Base-by-base conservation (phyloP, 345 rosid genomes). In the Gossypium anomalum region DNA sequence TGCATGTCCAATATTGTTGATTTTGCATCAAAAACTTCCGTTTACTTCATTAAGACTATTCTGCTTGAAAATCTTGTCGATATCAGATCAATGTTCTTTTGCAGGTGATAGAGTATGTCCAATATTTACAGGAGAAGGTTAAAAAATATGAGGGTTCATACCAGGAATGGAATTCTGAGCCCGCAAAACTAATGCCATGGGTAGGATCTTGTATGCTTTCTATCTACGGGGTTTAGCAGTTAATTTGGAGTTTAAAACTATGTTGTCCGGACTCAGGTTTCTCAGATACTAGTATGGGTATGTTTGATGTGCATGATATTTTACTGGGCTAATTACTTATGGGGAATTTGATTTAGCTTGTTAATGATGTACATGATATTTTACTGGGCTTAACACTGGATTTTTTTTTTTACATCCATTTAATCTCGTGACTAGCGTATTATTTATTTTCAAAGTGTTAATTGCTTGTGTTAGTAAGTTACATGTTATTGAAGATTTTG, bases 51-150 rank as follows among this genome's bases (percentile, higher is more conserved):
- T 45, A 27, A 71, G 66, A 43, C 58, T 23, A 12, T 48, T 5
- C 29, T 15, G 38, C 25, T 15, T 71, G 59, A 25, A 13, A 67
- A 64, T 58, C 47, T 72, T 75, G 80, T 79, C 70, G 75, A 58
- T 57, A 9, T 27, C 44, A 74, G 23, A 17, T 62, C 7, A 12
- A 45, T 58, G 8, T 65, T 62, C 57, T 57, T 61, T 29, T 80
- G 56, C 85, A 96, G 99, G 98, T 96, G 65, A 96, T 96, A 23
- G 97, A 93, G 74, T 87, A 96, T 67, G 92, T 93, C 7, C 98
- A 85, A 79, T 90, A 78, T 85, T 78, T 96, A 83, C 97, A 93
- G 78, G 97, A 89, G 61, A 96, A 84, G 53, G 88, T 93, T 74
- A 88, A 96, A 44, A 96, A 90, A 71, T 87, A 87, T 55, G 99